Conservation (phyloP, 2,329 filamentous ascomycete genomes). For the Cadophora malorum region DNA sequence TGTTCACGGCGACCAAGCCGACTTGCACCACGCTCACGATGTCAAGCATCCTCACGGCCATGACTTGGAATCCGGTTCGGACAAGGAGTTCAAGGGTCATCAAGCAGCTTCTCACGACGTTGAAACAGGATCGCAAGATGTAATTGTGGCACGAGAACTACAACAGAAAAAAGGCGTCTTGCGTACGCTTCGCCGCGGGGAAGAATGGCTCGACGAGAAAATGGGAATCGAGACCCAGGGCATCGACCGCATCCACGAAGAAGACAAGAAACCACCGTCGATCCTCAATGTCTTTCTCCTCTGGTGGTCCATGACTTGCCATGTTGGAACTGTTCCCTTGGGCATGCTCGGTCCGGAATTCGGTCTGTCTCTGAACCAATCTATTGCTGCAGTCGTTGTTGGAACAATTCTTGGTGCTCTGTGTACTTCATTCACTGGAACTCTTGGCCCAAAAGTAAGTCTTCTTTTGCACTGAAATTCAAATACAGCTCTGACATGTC, state of each 20-base stretch:
- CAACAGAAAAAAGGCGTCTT: conserved; percentile 36
- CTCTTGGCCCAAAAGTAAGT: conserved; percentile 50
- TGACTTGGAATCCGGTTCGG: conserved; percentile 38
- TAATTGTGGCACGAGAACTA: conserved; percentile 38
- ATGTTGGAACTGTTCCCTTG: conserved; percentile 48
- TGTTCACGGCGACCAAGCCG: conserved; percentile 41
- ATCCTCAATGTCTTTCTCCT: conserved; percentile 51
- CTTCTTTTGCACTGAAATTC: neutral
- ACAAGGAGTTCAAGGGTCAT: conserved; percentile 27
- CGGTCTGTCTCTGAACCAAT: conserved; percentile 53
- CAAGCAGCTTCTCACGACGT: conserved; percentile 20
- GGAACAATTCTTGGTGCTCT: conserved; percentile 50
- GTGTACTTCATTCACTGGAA: conserved; percentile 50
- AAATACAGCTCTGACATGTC: conserved; percentile 9
- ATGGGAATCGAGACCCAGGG: conserved; percentile 55
- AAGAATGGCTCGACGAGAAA: conserved; percentile 52
- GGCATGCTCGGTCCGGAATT: conserved; percentile 56
- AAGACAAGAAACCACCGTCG: conserved; percentile 51
- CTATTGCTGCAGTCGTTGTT: conserved; percentile 49
- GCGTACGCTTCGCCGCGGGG: conserved; percentile 44
- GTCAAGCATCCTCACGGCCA: conserved; percentile 31
- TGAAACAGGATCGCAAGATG: conserved; percentile 27
- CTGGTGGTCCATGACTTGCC: conserved; percentile 53
- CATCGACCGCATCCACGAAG: conserved; percentile 53
- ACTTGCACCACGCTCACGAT: conserved; percentile 35